Conservation (phyloP, 164 flowering plant genomes). For the Akebia trifoliata region DNA sequence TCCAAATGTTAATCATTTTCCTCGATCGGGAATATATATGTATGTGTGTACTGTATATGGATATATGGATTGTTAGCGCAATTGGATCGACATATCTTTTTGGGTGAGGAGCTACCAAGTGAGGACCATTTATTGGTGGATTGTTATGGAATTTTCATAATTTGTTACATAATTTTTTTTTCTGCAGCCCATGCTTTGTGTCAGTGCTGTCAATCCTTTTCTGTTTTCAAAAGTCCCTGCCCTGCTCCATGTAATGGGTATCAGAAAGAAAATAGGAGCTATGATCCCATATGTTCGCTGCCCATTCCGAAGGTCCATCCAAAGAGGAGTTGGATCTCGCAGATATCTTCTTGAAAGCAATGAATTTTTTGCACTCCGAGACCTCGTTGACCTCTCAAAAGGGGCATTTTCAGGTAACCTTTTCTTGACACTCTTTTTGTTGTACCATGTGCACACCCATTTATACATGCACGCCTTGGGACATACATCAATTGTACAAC, state of each 20-base stretch:
- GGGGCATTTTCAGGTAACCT: conserved; percentile 87
- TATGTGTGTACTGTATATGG: no score
- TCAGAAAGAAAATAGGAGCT: conserved; percentile 66
- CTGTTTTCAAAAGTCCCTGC: conserved; percentile 81
- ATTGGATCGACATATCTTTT: no score
- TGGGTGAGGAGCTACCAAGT: no score
- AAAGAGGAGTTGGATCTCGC: conserved; percentile 71
- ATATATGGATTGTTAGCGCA: no score
- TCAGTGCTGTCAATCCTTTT: conserved; percentile 89
- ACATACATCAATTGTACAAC: not conserved
- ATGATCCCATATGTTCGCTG: conserved; percentile 84
- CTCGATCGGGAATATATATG: no score
- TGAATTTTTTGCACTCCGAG: conserved; percentile 90
- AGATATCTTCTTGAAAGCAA: conserved; percentile 87
- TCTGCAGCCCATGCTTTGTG: conserved; percentile 98
- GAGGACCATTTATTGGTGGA: no score
- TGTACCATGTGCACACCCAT: not conserved
- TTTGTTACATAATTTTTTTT: conserved; percentile 3
- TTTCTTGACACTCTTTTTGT: conserved; percentile 1
- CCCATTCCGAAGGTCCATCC: conserved; percentile 74
- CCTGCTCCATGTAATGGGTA: conserved; percentile 66
- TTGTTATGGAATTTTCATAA: not conserved
- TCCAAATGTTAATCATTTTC: no score
- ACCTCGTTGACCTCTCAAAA: conserved; percentile 90
- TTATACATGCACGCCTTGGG: not conserved